These are phyloP conservation scores for Fabrea salina DNA, from an alignment of 169 alveolate genomes.

Conservation along the genomic window DNA sequence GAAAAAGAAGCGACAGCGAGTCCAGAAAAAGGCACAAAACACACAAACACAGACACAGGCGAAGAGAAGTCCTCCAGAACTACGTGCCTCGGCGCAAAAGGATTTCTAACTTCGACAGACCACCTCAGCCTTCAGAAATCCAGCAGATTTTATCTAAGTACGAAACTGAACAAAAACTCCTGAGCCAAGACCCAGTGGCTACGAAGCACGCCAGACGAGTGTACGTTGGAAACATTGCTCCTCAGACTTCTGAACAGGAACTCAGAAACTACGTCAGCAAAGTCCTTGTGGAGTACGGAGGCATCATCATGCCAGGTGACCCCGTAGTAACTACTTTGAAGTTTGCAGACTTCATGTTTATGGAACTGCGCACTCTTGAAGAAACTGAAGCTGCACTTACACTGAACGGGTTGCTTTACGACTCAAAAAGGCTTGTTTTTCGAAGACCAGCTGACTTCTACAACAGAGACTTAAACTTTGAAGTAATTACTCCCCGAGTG, in stretches of 20 bases:
- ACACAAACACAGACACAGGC: not conserved
- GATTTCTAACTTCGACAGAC: slow-evolving; percentile 26
- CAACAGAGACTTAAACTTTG: not conserved
- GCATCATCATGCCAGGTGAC: slow-evolving; percentile 24
- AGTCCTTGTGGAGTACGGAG: slow-evolving; percentile 18
- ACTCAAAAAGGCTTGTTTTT: not conserved
- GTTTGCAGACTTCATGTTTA: slow-evolving; percentile 10
- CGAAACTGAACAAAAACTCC: not conserved
- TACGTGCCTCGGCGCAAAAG: not conserved
- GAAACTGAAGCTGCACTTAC: slow-evolving; percentile 32
- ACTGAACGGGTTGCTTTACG: slow-evolving; percentile 5
- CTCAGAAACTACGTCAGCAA: not conserved
- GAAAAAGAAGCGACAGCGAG: slow-evolving; percentile 27
- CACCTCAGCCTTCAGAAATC: slow-evolving; percentile 19
- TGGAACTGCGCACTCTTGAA: slow-evolving; percentile 23
- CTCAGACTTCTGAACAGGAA: not conserved
- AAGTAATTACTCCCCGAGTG: slow-evolving; percentile 22
- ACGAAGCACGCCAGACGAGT: slow-evolving; percentile 23
- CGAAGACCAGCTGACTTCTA: slow-evolving; percentile 30
- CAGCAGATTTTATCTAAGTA: not conserved
- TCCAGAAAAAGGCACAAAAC: not conserved
- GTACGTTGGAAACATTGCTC: slow-evolving; percentile 23
- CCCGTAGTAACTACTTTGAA: not conserved
- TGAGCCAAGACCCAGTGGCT: not conserved
- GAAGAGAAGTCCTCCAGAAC: slow-evolving; percentile 3